Evolutionary conservation across 257 asterid species (phyloP).

Genomic region (Ilex asprella): DNA sequence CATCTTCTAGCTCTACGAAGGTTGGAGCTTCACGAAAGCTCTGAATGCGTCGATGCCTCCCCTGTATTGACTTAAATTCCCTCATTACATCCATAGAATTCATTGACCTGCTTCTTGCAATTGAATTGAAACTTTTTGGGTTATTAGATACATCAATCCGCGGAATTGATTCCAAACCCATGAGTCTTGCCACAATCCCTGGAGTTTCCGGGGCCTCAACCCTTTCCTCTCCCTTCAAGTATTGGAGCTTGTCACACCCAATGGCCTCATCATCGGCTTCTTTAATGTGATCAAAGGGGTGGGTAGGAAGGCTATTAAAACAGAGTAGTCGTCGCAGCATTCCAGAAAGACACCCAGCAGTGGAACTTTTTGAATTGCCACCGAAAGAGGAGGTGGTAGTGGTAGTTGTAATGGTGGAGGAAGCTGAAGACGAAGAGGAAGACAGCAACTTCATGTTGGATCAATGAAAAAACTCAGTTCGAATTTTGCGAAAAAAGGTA

Average conservation of each 20-base stretch:
- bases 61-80: constrained; percentile 20
- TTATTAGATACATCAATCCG: neutral
- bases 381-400: constrained; percentile 5
- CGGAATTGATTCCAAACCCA: constrained; percentile 64
- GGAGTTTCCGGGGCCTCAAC: constrained; percentile 19
- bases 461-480: neutral
- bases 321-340: constrained; percentile 62
- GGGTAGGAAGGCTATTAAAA: constrained; percentile 28
- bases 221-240: neutral
- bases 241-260: neutral
- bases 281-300: constrained; percentile 19
- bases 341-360: constrained; percentile 32
- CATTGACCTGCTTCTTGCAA: constrained; percentile 24
- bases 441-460: constrained; percentile 32
- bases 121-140: constrained; percentile 4
- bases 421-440: constrained; percentile 24
- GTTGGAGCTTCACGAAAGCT: constrained; percentile 36
- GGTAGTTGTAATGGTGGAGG: constrained; percentile 11
- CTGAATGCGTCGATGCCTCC: constrained; percentile 17
- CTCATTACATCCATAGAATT: constrained; percentile 19
- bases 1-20: constrained; percentile 54
- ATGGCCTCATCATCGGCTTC: constrained; percentile 10
- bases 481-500: no score
- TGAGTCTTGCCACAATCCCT: constrained; percentile 53
- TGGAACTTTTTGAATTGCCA: constrained; percentile 12